Base-by-base conservation (phyloP, 208 protist species). In the Leishmania mexicana region DNA sequence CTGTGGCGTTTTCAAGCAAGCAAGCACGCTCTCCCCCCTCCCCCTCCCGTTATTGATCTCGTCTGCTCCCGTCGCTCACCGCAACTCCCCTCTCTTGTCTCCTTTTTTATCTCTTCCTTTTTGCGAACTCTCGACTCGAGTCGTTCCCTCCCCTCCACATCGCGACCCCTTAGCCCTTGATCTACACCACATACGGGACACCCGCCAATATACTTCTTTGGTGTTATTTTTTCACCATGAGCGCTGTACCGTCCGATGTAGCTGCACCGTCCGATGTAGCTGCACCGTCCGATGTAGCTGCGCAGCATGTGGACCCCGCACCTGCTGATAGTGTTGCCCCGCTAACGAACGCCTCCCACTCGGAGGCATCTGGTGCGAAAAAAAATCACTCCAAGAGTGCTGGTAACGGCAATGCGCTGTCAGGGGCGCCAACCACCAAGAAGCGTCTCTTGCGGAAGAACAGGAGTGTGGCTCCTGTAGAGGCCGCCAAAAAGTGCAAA, bases 381-480 rank as follows among this genome's bases (percentile, higher is more conserved):
- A 76, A 62, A 31, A 15, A 28, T n/a, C 40, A 76, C 31, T 10
- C 40, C 3, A 54, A 58, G 58, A 47, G 62, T 28, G 38, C 65
- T 42, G 76, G 6, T 76, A 75, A 74, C 31, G 28, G 42, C 28
- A 47, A 51, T 24, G 35, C 67, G 31, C 47, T 57, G 24, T 42
- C 40, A 28, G 54, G 31, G 21, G 4, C 31, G 0, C 10, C 73
- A 3, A 58, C 54, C n/a, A 0, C 57, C 57, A 76, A 42, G 75
- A 90, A 88, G 81, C 89, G 89, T 19, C 85, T 92, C 7, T 53
- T 92, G 45, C 84, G 85, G 13, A 92, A 92, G 79, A 83, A 70
- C 45, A 80, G 83, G 38, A 67, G 49, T 58, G 72, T 58, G 40
- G 80, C 45, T 17, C 17, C 49, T 49, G 73, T 45, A 42, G 78